Base-by-base conservation (phyloP, 257 asterid species). In the Echites panduratus region DNA sequence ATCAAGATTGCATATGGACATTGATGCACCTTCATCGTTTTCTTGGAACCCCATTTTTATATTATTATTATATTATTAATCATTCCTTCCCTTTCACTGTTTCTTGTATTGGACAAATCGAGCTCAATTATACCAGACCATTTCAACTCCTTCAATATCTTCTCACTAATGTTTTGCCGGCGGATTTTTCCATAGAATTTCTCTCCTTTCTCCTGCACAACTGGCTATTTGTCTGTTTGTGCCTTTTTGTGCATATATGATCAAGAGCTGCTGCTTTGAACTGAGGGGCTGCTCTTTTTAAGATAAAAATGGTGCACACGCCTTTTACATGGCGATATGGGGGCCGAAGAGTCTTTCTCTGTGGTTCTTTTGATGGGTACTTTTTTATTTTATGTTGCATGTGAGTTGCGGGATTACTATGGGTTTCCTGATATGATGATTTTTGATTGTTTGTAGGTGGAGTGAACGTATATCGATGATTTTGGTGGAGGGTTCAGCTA, bases 301-400 rank as follows among this genome's bases (percentile, higher is more conserved):
- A 77, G 50, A 64, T 29, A 17, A 68, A 64, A 79, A 89, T 89
- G 96, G 91, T 89, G 73, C 88, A 61, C 41, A 78, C 84, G 43
- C 83, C 82, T 43, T 87, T 89, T 74, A 84, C 89, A 68, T 89
- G 96, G 96, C 86, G 87, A 2, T 84, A 84, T 72, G 96, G 96
- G 12, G 96, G 96, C 54, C 79, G 10, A 66, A 81, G 82, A 65
- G 93, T 87, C 66, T 83, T 47, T 73, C 84, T 89, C 20, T 84
- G 76, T 35, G 90, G 85, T 69, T 89, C 96, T 61, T 89, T 86
- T 73, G 78, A 81, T 76, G 90, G 96, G 96, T 87, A 86, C 48
- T 45, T 73, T 70, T 26, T n/a, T 38, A 8, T 41, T 66, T 69
- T 27, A 4, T 57, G n/a, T 11, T 20, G 40, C 47, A n/a, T 22